Evolutionary conservation across 169 alveolate genomes (phyloP), one percentile per base, ranked within the genome.

Genomic region (Plasmodium gonderi): DNA sequence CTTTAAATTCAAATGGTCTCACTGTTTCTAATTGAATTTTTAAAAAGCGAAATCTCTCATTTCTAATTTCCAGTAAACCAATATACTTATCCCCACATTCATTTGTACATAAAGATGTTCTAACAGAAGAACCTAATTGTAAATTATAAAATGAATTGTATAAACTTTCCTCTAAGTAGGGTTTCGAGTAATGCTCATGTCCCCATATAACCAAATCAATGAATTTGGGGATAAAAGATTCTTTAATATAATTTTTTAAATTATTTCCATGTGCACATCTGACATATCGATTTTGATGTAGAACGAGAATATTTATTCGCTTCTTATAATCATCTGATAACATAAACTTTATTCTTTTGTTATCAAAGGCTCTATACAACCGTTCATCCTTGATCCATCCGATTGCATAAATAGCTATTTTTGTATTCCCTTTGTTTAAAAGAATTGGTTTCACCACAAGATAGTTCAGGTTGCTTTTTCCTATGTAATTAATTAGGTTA

Each of bases 341-440:
- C 33, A 96, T 93, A 95, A 98, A 98, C 17, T 95, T 96, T 8
- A 99, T 97, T 89, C 96, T 94, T 54, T 96, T 95, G 44, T 96
- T 95, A 76, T 97, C 98, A 76, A 98, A 96, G n/a, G 98, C 96
- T 77, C 97, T 91, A 91, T 97, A 96, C 29, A 99, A 94, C 85
- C 98, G 91, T 78, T 98, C 99, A 90, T 99, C 99, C 89, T 98
- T 98, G 90, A 98, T 96, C 96, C 98, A 96, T 0, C 99, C 99
- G 11, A 99, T 94, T 0, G 99, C 99, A 96, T 98, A 99, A 0
- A 99, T 95, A n/a, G 99, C 99, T 1, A 95, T 87, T 38, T 96
- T 96, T 26, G 98, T 98, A n/a, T 94, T 80, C 2, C 98, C 98
- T 92, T 98, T 98, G 20, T 93, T 91, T 67, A 98, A 91, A 45